Conservation (phyloP, 2,329 filamentous ascomycete genomes). For the Aspergillus novofumigatus region DNA sequence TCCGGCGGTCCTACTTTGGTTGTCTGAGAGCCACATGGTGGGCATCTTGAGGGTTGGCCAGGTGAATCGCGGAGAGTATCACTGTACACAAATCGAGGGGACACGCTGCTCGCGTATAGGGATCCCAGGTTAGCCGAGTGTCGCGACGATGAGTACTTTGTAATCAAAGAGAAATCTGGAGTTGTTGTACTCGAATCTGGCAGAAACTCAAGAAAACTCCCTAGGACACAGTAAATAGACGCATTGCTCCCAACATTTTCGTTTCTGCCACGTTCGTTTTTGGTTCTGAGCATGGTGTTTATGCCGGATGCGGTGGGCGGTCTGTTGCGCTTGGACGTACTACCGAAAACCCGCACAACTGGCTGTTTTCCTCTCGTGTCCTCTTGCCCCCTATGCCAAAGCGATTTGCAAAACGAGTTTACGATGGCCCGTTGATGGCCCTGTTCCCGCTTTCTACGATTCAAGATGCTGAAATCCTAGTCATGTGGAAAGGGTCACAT, state of each 20-base stretch:
- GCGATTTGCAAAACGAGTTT: neutral
- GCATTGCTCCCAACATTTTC: neutral
- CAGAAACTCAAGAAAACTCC: neutral
- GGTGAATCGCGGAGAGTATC: neutral
- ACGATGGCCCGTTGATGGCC: neutral
- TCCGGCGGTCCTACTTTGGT: constrained; percentile 67
- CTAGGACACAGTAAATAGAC: neutral
- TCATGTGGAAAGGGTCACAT: neutral
- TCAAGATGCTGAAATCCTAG: neutral
- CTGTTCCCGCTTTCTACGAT: neutral
- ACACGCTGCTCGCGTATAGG: neutral
- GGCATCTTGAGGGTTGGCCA: constrained; percentile 55
- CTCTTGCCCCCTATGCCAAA: neutral
- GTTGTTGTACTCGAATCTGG: neutral
- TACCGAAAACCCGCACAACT: neutral
- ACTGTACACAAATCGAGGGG: neutral
- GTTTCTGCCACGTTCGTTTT: constrained; percentile 24
- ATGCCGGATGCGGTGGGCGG: constrained; percentile 15
- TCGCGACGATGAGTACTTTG: neutral
- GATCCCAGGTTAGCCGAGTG: neutral
- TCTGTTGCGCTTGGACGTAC: constrained; percentile 1
- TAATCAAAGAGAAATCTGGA: neutral
- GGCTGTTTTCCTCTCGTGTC: neutral
- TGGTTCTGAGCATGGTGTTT: constrained; percentile 4
- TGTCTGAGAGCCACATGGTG: constrained; percentile 93